Evolutionary conservation across 2,329 filamentous ascomycete genomes (phyloP), one percentile per base, ranked within the genome.

Genomic region (Dactylellina parvicollis): DNA sequence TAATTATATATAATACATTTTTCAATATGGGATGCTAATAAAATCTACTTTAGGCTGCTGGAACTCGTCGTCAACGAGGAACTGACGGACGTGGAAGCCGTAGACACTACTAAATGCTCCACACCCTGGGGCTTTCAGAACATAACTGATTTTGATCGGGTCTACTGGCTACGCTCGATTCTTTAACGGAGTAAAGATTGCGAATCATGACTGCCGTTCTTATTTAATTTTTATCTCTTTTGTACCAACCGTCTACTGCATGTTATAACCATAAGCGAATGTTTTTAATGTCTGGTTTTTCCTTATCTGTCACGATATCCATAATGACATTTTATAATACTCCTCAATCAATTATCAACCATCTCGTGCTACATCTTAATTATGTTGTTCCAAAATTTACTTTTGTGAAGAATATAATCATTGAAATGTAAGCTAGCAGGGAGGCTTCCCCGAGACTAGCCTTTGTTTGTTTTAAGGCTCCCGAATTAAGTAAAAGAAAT

Each of bases 61-160:
- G 90, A 26, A 90, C 89, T 54, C 85, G 89, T 71, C 85, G 90
- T 62, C 91, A 91, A 88, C 86, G 87, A 76, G 89, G 90, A 40
- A 92, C 89, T 49, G 90, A 92, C 80, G 89, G 89, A 1, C 86
- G 88, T 36, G 86, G 87, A 67, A 83, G 82, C 64, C 84, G 26
- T 9, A 64, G 69, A 65, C 69, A 46, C 34, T 44, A 61, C 30
- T n/a, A n/a, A n/a, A n/a, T n/a, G n/a, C n/a, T n/a, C n/a, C n/a
- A n/a, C n/a, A n/a, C n/a, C n/a, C n/a, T n/a, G n/a, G n/a, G n/a
- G 4, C 12, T 38, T 38, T 38, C 12, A n/a, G 16, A 32, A 26
- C 38, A 5, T 28, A 14, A 42, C 3, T 44, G 18, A 18, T 34
- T 10, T 47, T 2, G 30, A 34, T 26, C 30, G 24, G n/a, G 38